A percentile compares a stretch with the other conserved stretches of the same genome.
Conservation (phyloP, 495 filamentous ascomycete species). For the Penicillium canariense region DNA sequence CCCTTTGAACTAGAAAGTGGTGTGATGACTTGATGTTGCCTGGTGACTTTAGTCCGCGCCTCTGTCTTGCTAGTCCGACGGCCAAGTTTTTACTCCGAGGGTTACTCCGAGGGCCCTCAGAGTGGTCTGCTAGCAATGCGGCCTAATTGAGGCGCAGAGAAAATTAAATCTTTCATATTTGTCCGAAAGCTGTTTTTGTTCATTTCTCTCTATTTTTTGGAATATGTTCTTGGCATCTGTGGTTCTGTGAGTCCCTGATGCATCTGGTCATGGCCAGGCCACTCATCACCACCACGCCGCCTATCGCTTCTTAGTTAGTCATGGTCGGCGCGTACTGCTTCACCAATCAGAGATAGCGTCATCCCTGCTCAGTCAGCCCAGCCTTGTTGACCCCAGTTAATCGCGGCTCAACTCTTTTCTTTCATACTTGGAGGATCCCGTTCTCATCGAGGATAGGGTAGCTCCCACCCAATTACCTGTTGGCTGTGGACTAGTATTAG, state of each 20-base stretch:
- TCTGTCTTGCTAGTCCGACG: not conserved
- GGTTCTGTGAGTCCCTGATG: not conserved
- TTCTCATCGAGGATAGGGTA: too few species aligned
- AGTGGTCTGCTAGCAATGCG: not conserved
- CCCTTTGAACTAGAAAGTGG: not conserved
- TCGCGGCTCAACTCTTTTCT: too few species aligned
- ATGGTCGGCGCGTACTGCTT: too few species aligned
- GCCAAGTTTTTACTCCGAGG: slow-evolving; percentile 5
- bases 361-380: too few species aligned
- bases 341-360: too few species aligned
- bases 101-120: slow-evolving; percentile 7
- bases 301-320: not conserved
- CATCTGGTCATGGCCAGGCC: not conserved
- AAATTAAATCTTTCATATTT: slow-evolving; percentile 2
- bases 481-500: too few species aligned
- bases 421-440: too few species aligned
- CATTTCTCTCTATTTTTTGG: not conserved
- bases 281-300: not conserved
- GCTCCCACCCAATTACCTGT: too few species aligned
- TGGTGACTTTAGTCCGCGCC: not conserved
- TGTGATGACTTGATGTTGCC: slow-evolving; percentile 1
- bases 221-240: not conserved
- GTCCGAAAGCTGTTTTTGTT: not conserved
- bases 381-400: too few species aligned
- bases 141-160: slow-evolving; percentile 9